phyloP scores from a whole-genome alignment of 2,329 filamentous ascomycete genomes.

The Sporothrix phasma region DNA sequence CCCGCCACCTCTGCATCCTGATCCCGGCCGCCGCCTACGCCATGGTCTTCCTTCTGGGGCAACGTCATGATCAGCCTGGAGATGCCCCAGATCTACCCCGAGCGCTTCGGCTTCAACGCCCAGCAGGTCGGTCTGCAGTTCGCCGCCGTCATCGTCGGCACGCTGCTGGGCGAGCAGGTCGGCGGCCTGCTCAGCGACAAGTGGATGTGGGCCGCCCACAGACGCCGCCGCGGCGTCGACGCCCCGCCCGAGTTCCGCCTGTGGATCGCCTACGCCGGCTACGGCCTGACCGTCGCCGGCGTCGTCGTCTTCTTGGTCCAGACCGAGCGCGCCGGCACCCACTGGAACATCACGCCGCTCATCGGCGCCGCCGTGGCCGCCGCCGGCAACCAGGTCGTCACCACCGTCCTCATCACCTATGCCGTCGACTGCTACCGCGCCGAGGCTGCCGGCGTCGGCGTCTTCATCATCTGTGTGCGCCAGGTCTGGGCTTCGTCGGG shows the following conservation, averaged over 20 bases:
- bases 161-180: conserved; percentile 47
- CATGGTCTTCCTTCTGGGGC: conserved; percentile 47
- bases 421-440: conserved; percentile 47
- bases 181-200: conserved; percentile 43
- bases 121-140: conserved; percentile 51
- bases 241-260: conserved; percentile 43
- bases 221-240: conserved; percentile 24
- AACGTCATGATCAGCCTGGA: conserved; percentile 47
- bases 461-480: conserved; percentile 48
- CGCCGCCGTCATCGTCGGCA: conserved; percentile 46
- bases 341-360: conserved; percentile 47
- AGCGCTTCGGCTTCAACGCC: conserved; percentile 45
- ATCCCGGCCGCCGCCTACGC: conserved; percentile 44
- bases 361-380: conserved; percentile 42
- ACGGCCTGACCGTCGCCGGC: conserved; percentile 40
- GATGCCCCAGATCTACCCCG: conserved; percentile 47
- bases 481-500: conserved; percentile 43
- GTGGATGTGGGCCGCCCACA: conserved; percentile 35
- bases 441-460: conserved; percentile 44
- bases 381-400: conserved; percentile 50
- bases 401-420: conserved; percentile 50
- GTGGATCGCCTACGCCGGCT: conserved; percentile 47
- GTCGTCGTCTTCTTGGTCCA: conserved; percentile 45
- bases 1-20: conserved; percentile 36
- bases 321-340: background rate